Evolutionary conservation across 108 stramenopile genomes (phyloP), one percentile per base, ranked within the genome.

Genomic region (Seminavis robusta): DNA sequence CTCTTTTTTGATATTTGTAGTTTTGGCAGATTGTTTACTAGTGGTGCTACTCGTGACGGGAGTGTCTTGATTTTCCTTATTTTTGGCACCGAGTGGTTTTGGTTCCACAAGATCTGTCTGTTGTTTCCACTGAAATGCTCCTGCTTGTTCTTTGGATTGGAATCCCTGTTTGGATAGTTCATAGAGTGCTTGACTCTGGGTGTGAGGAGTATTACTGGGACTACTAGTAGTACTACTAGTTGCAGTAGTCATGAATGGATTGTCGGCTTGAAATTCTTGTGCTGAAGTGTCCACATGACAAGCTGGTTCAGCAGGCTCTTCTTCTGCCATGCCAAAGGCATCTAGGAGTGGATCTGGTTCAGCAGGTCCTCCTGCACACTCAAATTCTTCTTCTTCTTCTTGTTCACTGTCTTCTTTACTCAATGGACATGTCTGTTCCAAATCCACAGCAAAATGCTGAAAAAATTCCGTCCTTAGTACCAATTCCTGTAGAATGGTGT

Each of bases 381-480:
- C 81, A 67, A 80, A 93, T 47, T 85, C 86, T 16, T 87, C 84
- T 23, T 70, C 81, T 30, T 73, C 82, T 13, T 44, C 70, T 0
- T 60, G 59, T 36, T 67, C 60, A 3, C 64, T 52, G 30, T 54
- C 63, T 3, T 41, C 63, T 30, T 56, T 69, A 30, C 75, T 26
- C 50, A 91, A 49, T 2, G 89, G 89, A 73, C 92, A 93, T 16
- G 61, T 71, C 36, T 65, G 59, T 52, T 84, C 77, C 56, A 93
- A 69, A 74, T 93, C 92, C 1, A 93, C 92, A 0, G 76, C 81
- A 77, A 89, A 89, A 48, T 59, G 74, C 17, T 77, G 75, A 59
- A 93, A 93, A 69, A 89, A 93, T 23, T 63, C 52, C 24, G 80
- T 79, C 20, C 81, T 76, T 61, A 73, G 67, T 34, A 19, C 29